Conservation (phyloP, 2,329 filamentous ascomycete genomes). For the Aspergillus piperis region DNA sequence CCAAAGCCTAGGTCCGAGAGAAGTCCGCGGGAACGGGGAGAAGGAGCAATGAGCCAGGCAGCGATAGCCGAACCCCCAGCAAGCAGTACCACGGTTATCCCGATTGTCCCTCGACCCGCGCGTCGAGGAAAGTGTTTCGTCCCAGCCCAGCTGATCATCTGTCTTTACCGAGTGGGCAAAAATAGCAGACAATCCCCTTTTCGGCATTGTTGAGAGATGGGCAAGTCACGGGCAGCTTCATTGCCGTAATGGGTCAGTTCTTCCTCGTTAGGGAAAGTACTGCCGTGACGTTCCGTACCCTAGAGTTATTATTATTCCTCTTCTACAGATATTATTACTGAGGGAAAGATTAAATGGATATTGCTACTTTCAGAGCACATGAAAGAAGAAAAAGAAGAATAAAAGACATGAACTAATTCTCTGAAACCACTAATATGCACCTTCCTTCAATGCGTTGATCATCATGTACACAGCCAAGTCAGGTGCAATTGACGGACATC, state of each 20-base stretch:
- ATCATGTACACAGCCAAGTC: no score
- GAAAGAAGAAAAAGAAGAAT: no score
- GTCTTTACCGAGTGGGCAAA: not conserved
- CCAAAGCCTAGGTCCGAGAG: not conserved
- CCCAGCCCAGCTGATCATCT: not conserved
- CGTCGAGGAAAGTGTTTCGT: not conserved
- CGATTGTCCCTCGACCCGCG: not conserved
- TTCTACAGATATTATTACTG: not conserved
- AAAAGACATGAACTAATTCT: no score
- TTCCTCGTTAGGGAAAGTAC: not conserved
- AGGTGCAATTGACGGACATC: no score
- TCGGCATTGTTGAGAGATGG: not conserved
- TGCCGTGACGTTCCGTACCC: not conserved
- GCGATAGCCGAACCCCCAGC: not conserved
- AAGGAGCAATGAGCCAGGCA: not conserved
- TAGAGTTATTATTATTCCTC: not conserved
- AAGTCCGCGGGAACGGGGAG: not conserved
- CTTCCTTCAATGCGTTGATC: no score
- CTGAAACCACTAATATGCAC: no score
- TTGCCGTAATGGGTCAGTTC: not conserved
- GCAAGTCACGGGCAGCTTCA: not conserved
- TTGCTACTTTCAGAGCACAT: no score
- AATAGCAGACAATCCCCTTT: no score
- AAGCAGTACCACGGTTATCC: not conserved
- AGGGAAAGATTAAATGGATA: not conserved